These are phyloP conservation scores for Tarenaya hassleriana DNA, from an alignment of 345 rosid species.

Conservation along the genomic window DNA sequence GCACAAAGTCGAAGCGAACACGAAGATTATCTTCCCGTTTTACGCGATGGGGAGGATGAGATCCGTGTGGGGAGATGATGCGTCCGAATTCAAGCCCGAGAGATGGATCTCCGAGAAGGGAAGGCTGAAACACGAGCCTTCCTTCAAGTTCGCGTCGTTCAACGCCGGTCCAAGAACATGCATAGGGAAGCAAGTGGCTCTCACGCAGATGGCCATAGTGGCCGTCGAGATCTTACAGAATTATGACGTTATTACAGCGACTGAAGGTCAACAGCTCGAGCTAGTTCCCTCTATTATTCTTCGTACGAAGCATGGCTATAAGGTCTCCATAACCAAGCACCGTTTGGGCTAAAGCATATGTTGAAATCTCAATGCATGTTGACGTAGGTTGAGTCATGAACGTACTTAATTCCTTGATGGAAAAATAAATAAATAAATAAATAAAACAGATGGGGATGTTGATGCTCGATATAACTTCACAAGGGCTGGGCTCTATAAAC, in stretches of 20 bases:
- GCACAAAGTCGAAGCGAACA: constrained; percentile 14
- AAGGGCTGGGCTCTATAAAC: too few relatives aligned
- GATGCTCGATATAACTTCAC: too few relatives aligned
- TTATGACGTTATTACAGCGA: constrained; percentile 29
- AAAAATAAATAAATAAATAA: too few relatives aligned
- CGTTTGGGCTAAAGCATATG: not conserved
- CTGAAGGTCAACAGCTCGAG: constrained; percentile 25
- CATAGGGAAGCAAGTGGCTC: constrained; percentile 41
- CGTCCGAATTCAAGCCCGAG: too few relatives aligned
- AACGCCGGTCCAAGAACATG: constrained; percentile 49
- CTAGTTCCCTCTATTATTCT: constrained; percentile 31
- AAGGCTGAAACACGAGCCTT: constrained; percentile 26
- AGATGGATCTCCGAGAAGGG: constrained; percentile 19
- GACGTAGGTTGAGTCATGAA: too few relatives aligned
- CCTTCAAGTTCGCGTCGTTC: constrained; percentile 42
- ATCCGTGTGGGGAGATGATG: too few relatives aligned
- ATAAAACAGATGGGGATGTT: too few relatives aligned
- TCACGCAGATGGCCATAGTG: constrained; percentile 40
- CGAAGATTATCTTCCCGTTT: constrained; percentile 16
- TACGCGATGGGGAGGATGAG: constrained; percentile 30
- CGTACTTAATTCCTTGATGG: too few relatives aligned
- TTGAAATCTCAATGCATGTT: too few relatives aligned
- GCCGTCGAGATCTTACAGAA: constrained; percentile 25
- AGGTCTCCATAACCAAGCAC: constrained; percentile 23
- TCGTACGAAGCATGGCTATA: constrained; percentile 37